Percentiles rank a stretch among this genome's conserved stretches.
Conservation (phyloP, 352 stramenopile genomes). For the Globisporangium orthogonon region DNA sequence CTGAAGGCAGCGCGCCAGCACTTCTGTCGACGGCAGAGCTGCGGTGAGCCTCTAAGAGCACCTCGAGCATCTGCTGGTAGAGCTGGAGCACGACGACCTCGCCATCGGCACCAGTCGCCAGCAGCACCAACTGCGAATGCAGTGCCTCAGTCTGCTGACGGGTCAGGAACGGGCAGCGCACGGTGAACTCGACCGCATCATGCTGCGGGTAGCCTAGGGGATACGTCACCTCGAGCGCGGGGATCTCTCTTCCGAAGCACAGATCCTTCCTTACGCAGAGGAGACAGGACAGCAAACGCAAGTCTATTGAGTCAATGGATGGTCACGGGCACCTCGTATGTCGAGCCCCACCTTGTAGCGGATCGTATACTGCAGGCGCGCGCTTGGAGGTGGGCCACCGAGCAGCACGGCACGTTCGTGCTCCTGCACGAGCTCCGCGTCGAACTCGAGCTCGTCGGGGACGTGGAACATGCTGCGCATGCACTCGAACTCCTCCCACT, state of each 20-base stretch:
- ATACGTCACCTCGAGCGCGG: conserved; percentile 42
- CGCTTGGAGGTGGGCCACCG: not conserved
- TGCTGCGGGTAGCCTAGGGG: conserved; percentile 30
- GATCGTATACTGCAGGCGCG: conserved; percentile 39
- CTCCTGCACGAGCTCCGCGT: conserved; percentile 20
- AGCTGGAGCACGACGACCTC: conserved; percentile 51
- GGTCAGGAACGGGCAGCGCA: conserved; percentile 43
- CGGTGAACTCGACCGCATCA: conserved; percentile 24
- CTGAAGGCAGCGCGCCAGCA: not conserved
- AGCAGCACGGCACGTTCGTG: conserved; percentile 16
- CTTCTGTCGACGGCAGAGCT: not conserved
- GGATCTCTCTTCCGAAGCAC: conserved; percentile 16
- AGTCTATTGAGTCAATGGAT: not conserved
- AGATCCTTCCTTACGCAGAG: conserved; percentile 1
- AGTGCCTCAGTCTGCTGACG: conserved; percentile 33
- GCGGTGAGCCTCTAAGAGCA: conserved; percentile 23
- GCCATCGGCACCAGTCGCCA: conserved; percentile 24
- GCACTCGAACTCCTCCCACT: conserved; percentile 72
- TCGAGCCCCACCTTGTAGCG: conserved; percentile 25
- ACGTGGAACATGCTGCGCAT: conserved; percentile 69
- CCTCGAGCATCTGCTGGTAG: conserved; percentile 56
- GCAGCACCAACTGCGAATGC: conserved; percentile 21
- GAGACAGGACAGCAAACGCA: not conserved
- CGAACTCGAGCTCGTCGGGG: conserved; percentile 31
- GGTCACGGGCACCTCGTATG: not conserved